Evolutionary conservation across 1,284 basidiomycete species (phyloP).

Genomic region (Boletus holoroseus): DNA sequence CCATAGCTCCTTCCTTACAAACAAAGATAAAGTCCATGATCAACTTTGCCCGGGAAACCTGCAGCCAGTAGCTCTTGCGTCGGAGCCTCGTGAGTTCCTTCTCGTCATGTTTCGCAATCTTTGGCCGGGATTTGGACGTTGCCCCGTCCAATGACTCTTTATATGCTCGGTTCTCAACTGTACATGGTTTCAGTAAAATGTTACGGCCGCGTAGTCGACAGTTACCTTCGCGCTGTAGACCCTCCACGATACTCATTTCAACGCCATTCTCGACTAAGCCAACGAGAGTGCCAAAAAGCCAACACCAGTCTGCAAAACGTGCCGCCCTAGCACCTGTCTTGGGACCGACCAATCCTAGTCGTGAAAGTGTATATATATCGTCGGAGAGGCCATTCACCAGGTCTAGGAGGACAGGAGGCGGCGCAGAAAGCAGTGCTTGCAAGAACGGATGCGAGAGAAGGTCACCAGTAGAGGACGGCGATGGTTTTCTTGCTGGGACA

Average conservation of each 20-base stretch:
- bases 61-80: slow-evolving; percentile 70
- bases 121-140: slow-evolving; percentile 64
- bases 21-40: slow-evolving; percentile 79
- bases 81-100: slow-evolving; percentile 63
- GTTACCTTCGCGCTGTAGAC: slow-evolving; percentile 56
- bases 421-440: slow-evolving; percentile 66
- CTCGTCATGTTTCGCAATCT: slow-evolving; percentile 56
- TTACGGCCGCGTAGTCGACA: not conserved
- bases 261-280: slow-evolving; percentile 75
- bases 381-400: slow-evolving; percentile 68
- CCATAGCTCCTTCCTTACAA: slow-evolving; percentile 48
- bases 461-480: slow-evolving; percentile 16
- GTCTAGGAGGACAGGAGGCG: slow-evolving; percentile 78
- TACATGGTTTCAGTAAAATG: slow-evolving; percentile 1
- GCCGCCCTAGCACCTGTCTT: slow-evolving; percentile 61
- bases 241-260: slow-evolving; percentile 61
- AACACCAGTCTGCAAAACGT: slow-evolving; percentile 75
- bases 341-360: slow-evolving; percentile 60
- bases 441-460: slow-evolving; percentile 48
- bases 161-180: slow-evolving; percentile 68
- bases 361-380: slow-evolving; percentile 68
- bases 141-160: slow-evolving; percentile 65
- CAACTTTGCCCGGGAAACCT: slow-evolving; percentile 61
- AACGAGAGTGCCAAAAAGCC: slow-evolving; percentile 71
- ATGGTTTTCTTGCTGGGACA: slow-evolving; percentile 19